phyloP scores from a whole-genome alignment of 1,284 basidiomycete species.

The Singerocomus inundabilis region DNA sequence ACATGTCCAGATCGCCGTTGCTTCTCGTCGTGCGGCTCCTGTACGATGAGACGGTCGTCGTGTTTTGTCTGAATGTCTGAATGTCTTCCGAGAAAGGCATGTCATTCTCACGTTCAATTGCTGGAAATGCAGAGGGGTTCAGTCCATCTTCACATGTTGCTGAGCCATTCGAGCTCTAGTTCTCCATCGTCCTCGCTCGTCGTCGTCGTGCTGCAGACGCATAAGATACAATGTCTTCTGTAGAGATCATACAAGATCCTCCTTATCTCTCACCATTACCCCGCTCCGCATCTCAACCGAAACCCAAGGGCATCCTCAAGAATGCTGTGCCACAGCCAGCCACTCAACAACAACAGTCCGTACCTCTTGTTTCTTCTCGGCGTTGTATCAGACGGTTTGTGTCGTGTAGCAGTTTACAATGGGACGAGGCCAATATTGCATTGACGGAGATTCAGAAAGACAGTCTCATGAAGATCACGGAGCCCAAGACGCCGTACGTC shows the following conservation, averaged over 20 bases:
- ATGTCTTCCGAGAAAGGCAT: conserved; percentile 22
- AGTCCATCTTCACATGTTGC: background rate
- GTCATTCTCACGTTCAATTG: conserved; percentile 21
- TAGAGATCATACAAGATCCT: conserved; percentile 40
- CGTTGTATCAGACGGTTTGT: background rate
- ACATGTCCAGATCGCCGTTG: background rate
- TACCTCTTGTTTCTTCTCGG: background rate
- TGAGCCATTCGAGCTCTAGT: background rate
- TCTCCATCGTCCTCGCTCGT: background rate
- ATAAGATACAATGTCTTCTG: conserved; percentile 34
- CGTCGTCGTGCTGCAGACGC: background rate
- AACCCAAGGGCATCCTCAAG: conserved; percentile 84
- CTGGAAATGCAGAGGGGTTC: conserved; percentile 13
- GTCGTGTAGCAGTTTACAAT: conserved; percentile 59
- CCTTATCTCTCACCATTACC: conserved; percentile 41
- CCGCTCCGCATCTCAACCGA: conserved; percentile 59
- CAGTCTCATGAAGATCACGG: conserved; percentile 94
- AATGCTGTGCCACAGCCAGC: conserved; percentile 54
- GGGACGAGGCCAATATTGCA: conserved; percentile 92
- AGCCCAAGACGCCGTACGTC: conserved; percentile 95
- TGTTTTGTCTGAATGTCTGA: too few species aligned
- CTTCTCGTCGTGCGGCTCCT: background rate
- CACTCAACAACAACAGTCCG: conserved; percentile 47
- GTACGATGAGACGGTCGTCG: too few species aligned
- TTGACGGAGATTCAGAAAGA: conserved; percentile 90